phyloP scores from a whole-genome alignment of 257 asterid genomes.

The Nyctanthes arbortristis region DNA sequence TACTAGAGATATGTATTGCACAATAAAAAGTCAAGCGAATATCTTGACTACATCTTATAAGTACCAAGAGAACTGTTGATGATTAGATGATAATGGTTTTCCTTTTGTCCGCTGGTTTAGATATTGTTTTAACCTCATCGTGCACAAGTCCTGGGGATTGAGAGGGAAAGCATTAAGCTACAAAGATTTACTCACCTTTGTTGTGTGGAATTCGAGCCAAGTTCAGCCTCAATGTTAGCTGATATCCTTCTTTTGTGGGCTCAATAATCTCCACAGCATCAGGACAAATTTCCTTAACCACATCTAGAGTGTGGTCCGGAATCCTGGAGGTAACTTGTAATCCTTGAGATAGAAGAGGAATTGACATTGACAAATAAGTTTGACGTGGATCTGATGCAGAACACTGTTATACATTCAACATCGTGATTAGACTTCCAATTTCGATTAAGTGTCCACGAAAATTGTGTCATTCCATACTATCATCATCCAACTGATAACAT shows the following conservation, averaged over 20 bases:
- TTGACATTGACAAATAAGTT: conserved; percentile 69
- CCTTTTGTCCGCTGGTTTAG: background rate
- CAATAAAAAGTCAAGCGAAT: too few species aligned
- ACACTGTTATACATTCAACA: conserved; percentile 41
- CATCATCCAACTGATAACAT: background rate
- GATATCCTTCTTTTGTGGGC: conserved; percentile 70
- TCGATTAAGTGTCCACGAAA: background rate
- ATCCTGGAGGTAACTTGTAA: conserved; percentile 46
- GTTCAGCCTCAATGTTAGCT: conserved; percentile 66
- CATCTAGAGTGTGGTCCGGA: conserved; percentile 54
- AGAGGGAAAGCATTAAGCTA: background rate
- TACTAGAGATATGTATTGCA: too few species aligned
- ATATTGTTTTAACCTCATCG: background rate
- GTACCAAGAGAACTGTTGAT: background rate
- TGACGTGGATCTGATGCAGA: conserved; percentile 57
- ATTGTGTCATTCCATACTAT: background rate
- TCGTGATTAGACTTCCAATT: conserved; percentile 6
- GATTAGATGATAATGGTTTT: background rate
- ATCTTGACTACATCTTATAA: background rate
- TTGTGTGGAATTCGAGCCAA: conserved; percentile 44
- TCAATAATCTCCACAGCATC: conserved; percentile 56
- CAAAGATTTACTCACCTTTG: conserved; percentile 52
- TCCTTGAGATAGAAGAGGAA: conserved; percentile 75
- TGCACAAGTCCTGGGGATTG: background rate
- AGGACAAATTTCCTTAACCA: conserved; percentile 64